Percentiles rank a stretch among this genome's conserved stretches.
These are phyloP conservation scores for Penicillium steckii DNA, from an alignment of 495 filamentous ascomycete genomes.

Conservation along the genomic window DNA sequence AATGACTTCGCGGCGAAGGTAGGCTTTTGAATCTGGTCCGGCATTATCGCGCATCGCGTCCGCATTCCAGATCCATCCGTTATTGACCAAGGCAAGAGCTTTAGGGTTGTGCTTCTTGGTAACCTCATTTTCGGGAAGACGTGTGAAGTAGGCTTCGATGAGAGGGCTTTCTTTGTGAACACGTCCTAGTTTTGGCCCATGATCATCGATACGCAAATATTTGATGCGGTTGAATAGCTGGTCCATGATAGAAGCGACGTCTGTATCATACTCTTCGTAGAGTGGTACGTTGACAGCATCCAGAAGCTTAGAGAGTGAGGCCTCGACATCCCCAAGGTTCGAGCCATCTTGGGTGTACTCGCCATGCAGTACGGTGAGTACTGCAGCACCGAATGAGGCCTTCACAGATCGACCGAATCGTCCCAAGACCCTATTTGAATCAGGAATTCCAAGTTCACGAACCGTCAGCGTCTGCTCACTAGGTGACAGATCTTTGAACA, in stretches of 20 bases:
- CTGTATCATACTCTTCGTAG: conserved; percentile 86
- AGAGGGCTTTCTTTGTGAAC: conserved; percentile 75
- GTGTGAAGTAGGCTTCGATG: conserved; percentile 95
- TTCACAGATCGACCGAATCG: conserved; percentile 70
- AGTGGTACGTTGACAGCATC: conserved; percentile 84
- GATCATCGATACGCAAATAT: conserved; percentile 84
- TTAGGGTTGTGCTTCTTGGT: conserved; percentile 76
- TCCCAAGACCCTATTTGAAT: conserved; percentile 71
- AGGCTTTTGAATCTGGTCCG: conserved; percentile 82
- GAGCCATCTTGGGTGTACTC: conserved; percentile 53
- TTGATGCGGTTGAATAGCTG: conserved; percentile 93
- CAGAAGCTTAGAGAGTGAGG: conserved; percentile 59
- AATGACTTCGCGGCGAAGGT: conserved; percentile 91
- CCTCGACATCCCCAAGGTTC: conserved; percentile 37
- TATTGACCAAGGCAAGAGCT: conserved; percentile 84
- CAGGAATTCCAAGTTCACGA: conserved; percentile 60
- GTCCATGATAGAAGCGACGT: conserved; percentile 78
- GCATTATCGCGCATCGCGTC: conserved; percentile 93
- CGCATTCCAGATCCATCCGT: conserved; percentile 98
- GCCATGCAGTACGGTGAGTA: conserved; percentile 69
- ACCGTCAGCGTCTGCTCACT: conserved; percentile 63
- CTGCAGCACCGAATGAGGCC: conserved; percentile 63
- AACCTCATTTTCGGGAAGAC: conserved; percentile 74
- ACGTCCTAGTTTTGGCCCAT: conserved; percentile 84
- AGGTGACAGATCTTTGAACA: conserved; percentile 49